Base-by-base conservation (phyloP, 2,329 filamentous ascomycete genomes). In the Colletotrichum echinochloae region DNA sequence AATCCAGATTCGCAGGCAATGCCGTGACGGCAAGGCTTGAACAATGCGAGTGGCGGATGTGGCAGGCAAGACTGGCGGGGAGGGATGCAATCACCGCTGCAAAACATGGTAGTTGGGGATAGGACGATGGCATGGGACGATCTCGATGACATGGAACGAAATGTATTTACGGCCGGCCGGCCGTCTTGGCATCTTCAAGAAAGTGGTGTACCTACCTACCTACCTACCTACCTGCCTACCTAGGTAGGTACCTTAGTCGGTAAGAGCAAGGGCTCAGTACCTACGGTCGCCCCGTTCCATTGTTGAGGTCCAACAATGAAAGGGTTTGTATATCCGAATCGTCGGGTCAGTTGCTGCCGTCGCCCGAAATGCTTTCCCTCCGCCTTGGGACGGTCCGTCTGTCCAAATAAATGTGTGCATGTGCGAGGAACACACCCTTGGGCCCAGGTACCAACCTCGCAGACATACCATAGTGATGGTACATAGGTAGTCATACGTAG, bases 321-420 rank as follows among this genome's bases (percentile, higher is more conserved):
- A 18, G 37, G 18, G 35, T 41, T 59, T 44, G 52, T 33, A 18
- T 41, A 41, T 46, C 65, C 65, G 39, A 62, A 62, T 46, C 56
- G 28, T 41, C 33, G 57, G 65, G 57, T 55, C 60, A 35, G 41
- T 62, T 62, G 18, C 37, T 14, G 37, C 56, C 48, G 37, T 26
- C 28, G 30, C 56, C 66, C n/a, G 28, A 23, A 16, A 48, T 20
- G 28, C 16, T 35, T 51, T 28, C n/a, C n/a, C n/a, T n/a, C n/a
- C 44, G 28, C 65, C 35, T 49, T 62, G 64, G 64, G 64, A 66
- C 62, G 64, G 44, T 64, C 52, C 16, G 28, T 68, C 65, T 69
- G 59, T 65, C 28, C 64, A n/a, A n/a, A n/a, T 46, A 18, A 18
- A 4, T 37, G 37, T 18, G 28, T n/a, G n/a, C n/a, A n/a, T n/a